A percentile compares a stretch with the other conserved stretches of the same genome.
Conservation (phyloP, 2,329 filamentous ascomycete genomes). For the Apiospora aurea region DNA sequence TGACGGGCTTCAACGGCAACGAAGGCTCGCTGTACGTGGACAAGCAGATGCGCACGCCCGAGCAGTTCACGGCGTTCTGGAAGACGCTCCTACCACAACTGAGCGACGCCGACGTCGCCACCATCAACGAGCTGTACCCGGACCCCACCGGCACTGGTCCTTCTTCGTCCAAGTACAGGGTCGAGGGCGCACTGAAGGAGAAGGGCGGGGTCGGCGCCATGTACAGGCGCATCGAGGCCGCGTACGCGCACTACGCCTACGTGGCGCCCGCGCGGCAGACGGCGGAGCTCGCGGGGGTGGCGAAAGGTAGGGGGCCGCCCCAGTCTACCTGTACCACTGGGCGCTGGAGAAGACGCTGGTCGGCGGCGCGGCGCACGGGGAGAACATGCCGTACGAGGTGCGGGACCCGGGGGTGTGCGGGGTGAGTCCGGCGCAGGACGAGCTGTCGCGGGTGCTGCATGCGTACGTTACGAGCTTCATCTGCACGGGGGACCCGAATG, state of each 20-base stretch:
- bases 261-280: slow-evolving; percentile 60
- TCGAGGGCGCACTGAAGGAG: slow-evolving; percentile 37
- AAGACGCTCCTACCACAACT: slow-evolving; percentile 48
- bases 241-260: slow-evolving; percentile 63
- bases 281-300: slow-evolving; percentile 50
- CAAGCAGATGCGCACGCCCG: slow-evolving; percentile 42
- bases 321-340: slow-evolving; percentile 62
- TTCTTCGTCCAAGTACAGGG: slow-evolving; percentile 42
- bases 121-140: slow-evolving; percentile 48
- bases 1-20: slow-evolving; percentile 52
- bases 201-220: slow-evolving; percentile 51
- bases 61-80: slow-evolving; percentile 48
- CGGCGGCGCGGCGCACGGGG: slow-evolving; percentile 55
- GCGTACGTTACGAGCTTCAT: slow-evolving; percentile 59
- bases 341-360: slow-evolving; percentile 52
- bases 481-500: slow-evolving; percentile 53
- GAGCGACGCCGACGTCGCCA: slow-evolving; percentile 42
- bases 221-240: slow-evolving; percentile 61
- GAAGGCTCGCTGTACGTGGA: slow-evolving; percentile 52
- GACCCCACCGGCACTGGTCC: slow-evolving; percentile 42
- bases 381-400: slow-evolving; percentile 57
- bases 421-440: slow-evolving; percentile 48
- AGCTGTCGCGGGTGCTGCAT: slow-evolving; percentile 51
- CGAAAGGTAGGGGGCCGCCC: too few species aligned
- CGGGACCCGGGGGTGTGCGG: slow-evolving; percentile 44